Evolutionary conservation across 2,329 filamentous ascomycete species (phyloP).

Genomic region (Westerdykella ornata): DNA sequence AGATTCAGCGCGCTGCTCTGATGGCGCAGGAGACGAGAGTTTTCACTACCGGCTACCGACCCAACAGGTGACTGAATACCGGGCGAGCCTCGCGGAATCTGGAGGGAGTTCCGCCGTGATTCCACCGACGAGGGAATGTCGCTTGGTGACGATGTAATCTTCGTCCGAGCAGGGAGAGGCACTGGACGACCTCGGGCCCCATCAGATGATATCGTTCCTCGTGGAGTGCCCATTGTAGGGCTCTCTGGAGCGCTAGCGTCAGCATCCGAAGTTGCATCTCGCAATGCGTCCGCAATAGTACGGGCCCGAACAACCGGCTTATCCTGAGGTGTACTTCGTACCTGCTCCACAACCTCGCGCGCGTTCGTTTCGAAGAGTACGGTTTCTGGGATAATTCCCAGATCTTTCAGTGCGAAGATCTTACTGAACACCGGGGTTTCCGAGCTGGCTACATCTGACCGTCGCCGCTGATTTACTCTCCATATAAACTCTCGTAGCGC

Average conservation of each 20-base stretch:
- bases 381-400: conserved; percentile 76
- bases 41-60: conserved; percentile 26
- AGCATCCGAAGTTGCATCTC: conserved; percentile 85
- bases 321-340: conserved; percentile 26
- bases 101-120: conserved; percentile 27
- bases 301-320: conserved; percentile 46
- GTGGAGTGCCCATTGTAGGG: conserved; percentile 6
- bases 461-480: conserved; percentile 68
- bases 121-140: conserved; percentile 25
- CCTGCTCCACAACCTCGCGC: conserved; percentile 41
- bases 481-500: conserved; percentile 86
- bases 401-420: conserved; percentile 66
- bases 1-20: conserved; percentile 55
- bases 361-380: conserved; percentile 74
- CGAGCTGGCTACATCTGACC: conserved; percentile 45
- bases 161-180: conserved; percentile 19
- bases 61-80: conserved; percentile 25
- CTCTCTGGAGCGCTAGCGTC: conserved; percentile 46
- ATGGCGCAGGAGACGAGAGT: conserved; percentile 38
- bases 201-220: conserved; percentile 4
- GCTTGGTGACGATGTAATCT: conserved; percentile 10
- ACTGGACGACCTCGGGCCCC: background rate
- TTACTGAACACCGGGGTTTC: conserved; percentile 52
- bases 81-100: conserved; percentile 22
- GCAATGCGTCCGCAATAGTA: conserved; percentile 81